Percentiles rank a stretch among this genome's conserved stretches.
Evolutionary conservation across 1,139 yeast genomes (phyloP).

Genomic region (Hemisphaericaspora lyxosophila): DNA sequence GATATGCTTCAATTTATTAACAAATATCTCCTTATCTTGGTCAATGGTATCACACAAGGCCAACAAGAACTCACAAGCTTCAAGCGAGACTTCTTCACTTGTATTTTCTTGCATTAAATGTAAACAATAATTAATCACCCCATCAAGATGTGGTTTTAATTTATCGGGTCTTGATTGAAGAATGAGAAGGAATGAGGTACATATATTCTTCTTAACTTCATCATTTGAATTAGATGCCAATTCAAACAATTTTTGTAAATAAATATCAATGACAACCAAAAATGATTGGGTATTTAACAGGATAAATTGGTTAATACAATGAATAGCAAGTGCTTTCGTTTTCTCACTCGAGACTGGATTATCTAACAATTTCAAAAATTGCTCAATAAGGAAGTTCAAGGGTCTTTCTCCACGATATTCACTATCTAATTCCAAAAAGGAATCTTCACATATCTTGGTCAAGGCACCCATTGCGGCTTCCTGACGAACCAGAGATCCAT

Average conservation of each 20-base stretch:
- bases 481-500: conserved; percentile 30
- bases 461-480: conserved; percentile 79
- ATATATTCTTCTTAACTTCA: conserved; percentile 69
- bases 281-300: conserved; percentile 67
- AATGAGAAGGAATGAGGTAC: conserved; percentile 73
- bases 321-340: conserved; percentile 63
- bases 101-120: conserved; percentile 68
- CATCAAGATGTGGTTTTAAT: conserved; percentile 74
- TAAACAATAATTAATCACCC: conserved; percentile 79
- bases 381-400: conserved; percentile 63
- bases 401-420: conserved; percentile 70
- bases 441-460: conserved; percentile 86
- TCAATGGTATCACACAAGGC: conserved; percentile 63
- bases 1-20: conserved; percentile 58
- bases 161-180: conserved; percentile 81
- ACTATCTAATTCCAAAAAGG: conserved; percentile 54
- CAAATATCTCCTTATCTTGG: conserved; percentile 48
- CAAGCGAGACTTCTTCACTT: conserved; percentile 74
- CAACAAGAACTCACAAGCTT: conserved; percentile 89
- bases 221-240: conserved; percentile 61
- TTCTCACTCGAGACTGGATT: conserved; percentile 36
- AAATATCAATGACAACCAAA: conserved; percentile 63
- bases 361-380: conserved; percentile 54
- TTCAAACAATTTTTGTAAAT: conserved; percentile 60
- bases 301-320: conserved; percentile 76